These are phyloP conservation scores for Prunus padus DNA, from an alignment of 306 rosid genomes.

Conservation along the genomic window DNA sequence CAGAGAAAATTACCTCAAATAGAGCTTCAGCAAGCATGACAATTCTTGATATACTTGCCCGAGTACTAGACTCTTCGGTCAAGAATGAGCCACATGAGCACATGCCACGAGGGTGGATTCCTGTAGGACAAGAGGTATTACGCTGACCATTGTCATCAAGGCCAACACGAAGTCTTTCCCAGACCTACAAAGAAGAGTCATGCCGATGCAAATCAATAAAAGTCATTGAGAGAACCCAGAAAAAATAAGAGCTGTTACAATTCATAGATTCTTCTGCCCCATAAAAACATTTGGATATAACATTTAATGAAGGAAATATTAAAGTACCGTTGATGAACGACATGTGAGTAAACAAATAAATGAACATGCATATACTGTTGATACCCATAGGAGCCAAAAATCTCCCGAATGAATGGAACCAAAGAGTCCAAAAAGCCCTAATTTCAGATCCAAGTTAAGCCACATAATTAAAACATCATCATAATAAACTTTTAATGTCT, in stretches of 20 bases:
- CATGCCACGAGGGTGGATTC: conserved; percentile 80
- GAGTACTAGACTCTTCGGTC: conserved; percentile 75
- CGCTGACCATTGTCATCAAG: conserved; percentile 63
- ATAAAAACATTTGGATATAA: neutral
- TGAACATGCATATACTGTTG: neutral
- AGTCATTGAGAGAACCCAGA: neutral
- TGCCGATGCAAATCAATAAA: conserved; percentile 24
- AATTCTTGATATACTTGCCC: conserved; percentile 94
- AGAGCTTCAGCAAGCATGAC: conserved; percentile 97
- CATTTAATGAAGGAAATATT: neutral
- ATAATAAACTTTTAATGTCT: neutral
- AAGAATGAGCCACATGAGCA: conserved; percentile 78
- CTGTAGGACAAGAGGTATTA: conserved; percentile 73
- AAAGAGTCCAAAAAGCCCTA: neutral
- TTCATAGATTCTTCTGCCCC: neutral
- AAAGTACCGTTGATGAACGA: neutral
- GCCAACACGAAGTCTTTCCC: conserved; percentile 94
- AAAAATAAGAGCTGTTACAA: conserved; percentile 11
- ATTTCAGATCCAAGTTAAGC: conserved; percentile 5
- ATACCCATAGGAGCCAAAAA: neutral
- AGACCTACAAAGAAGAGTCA: conserved; percentile 49
- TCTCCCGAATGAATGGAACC: neutral
- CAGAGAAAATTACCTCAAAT: conserved; percentile 65
- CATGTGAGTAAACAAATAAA: neutral
- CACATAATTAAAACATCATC: neutral